A percentile compares a stretch with the other conserved stretches of the same genome.
These are phyloP conservation scores for Arthrobotrys megalospora DNA, from an alignment of 2,329 filamentous ascomycete genomes.

Conservation along the genomic window DNA sequence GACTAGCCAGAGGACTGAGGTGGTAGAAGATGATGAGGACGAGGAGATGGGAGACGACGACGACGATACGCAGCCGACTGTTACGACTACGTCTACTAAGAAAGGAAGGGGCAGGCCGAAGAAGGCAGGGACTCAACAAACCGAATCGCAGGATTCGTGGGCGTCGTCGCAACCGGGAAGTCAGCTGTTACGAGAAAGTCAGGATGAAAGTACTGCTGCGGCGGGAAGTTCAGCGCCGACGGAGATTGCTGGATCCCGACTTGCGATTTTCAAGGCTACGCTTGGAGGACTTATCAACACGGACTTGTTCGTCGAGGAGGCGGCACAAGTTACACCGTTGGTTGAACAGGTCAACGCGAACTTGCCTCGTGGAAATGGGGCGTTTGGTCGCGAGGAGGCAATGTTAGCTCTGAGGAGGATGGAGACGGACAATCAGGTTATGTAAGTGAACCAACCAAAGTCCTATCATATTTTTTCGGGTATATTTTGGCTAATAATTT, in stretches of 20 bases:
- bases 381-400: conserved; percentile 81
- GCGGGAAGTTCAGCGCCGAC: conserved; percentile 55
- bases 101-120: conserved; percentile 38
- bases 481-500: conserved; percentile 15
- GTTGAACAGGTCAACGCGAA: conserved; percentile 84
- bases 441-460: conserved; percentile 74
- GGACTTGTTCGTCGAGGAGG: conserved; percentile 87
- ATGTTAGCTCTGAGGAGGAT: conserved; percentile 83
- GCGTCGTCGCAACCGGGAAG: conserved; percentile 67
- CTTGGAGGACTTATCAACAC: conserved; percentile 87
- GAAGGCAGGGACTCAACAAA: conserved; percentile 36
- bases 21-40: conserved; percentile 66
- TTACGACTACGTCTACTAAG: conserved; percentile 55
- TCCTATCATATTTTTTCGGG: neutral
- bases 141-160: conserved; percentile 67
- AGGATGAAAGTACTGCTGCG: conserved; percentile 59
- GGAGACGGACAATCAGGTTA: conserved; percentile 88
- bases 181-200: conserved; percentile 63
- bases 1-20: conserved; percentile 68
- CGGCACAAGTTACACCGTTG: conserved; percentile 81
- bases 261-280: conserved; percentile 82
- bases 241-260: conserved; percentile 74
- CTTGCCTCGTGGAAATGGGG: conserved; percentile 70
- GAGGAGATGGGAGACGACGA: conserved; percentile 67
- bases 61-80: conserved; percentile 67